Evolutionary conservation across 306 rosid genomes (phyloP), one percentile per base, ranked within the genome.

Genomic region (Trifolium dubium): DNA sequence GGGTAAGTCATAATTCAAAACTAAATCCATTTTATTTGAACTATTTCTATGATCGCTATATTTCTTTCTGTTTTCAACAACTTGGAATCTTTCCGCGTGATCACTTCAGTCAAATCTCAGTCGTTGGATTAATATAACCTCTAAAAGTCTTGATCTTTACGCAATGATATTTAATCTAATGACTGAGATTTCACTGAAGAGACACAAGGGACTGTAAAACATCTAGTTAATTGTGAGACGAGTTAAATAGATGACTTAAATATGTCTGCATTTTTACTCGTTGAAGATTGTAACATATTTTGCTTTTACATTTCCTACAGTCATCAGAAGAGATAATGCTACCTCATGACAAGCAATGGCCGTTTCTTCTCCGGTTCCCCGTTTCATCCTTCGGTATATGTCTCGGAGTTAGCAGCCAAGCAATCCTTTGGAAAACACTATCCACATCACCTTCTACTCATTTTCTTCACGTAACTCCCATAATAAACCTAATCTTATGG

Each of bases 321-420:
- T 83, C 86, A 53, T 89, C 97, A 64, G 98, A 93, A 85, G 91
- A 93, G 84, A 88, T 83, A 19, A 63, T 91, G 68, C 93, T 93
- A 53, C 97, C 97, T 6, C 85, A 89, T 0, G 96, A 93, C 83
- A 81, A 54, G 68, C 41, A 58, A 64, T 91, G 97, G 98, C 96
- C 98, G 43, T 93, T 93, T 79, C 93, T 93, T 37, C 97, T 93
- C 0, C 80, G 97, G 59, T 89, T 77, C 79, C 93, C 92, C 0
- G 40, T 93, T 50, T 88, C 98, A 18, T 81, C 91, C 4, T 86
- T 93, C 23, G 92, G 98, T 82, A 85, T 93, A 14, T 91, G 97
- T 59, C 97, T 93, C 17, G 98, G 98, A 44, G 85, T 93, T 59
- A 78, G 90, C 66, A 93, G 98, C 88, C 98, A 93, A 83, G 96